These are phyloP conservation scores for Heterobasidion irregulare DNA, from an alignment of 1,284 basidiomycete genomes.

Conservation along the genomic window DNA sequence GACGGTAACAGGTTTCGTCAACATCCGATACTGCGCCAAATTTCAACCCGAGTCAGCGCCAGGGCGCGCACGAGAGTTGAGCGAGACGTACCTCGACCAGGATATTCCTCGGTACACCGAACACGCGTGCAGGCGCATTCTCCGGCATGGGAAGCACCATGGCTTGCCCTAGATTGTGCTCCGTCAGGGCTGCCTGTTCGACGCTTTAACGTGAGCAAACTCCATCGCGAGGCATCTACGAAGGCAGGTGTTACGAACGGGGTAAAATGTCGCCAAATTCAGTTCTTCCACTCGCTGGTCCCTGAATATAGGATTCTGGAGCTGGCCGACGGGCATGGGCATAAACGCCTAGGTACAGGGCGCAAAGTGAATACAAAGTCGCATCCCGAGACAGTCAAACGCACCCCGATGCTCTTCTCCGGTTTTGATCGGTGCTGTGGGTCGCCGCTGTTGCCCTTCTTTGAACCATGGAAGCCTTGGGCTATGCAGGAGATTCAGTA, in stretches of 20 bases:
- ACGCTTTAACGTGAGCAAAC: not conserved
- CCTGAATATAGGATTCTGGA: constrained; percentile 28
- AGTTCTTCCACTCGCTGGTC: constrained; percentile 20
- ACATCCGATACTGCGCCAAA: constrained; percentile 47
- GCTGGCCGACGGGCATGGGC: constrained; percentile 24
- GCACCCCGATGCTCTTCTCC: constrained; percentile 9
- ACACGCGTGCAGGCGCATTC: constrained; percentile 46
- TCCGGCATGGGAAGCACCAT: constrained; percentile 32
- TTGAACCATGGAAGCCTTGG: constrained; percentile 8
- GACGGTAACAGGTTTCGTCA: constrained; percentile 58
- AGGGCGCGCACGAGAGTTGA: not conserved
- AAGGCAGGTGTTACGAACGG: constrained; percentile 23
- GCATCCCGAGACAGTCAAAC: not conserved
- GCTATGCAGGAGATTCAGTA: not conserved
- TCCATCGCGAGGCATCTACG: not conserved
- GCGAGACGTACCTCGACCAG: constrained; percentile 48
- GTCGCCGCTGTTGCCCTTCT: constrained; percentile 1
- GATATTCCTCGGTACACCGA: constrained; percentile 58
- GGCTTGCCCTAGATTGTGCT: constrained; percentile 29
- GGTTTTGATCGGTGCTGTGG: constrained; percentile 2
- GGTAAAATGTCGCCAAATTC: constrained; percentile 28
- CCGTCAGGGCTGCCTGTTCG: constrained; percentile 28
- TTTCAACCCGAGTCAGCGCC: not conserved
- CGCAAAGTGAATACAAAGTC: too few species aligned
- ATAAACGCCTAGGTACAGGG: constrained; percentile 24